A percentile compares a stretch with the other conserved stretches of the same genome.
These are phyloP conservation scores for Gossypium mustelinum DNA, from an alignment of 345 rosid species.

Conservation along the genomic window DNA sequence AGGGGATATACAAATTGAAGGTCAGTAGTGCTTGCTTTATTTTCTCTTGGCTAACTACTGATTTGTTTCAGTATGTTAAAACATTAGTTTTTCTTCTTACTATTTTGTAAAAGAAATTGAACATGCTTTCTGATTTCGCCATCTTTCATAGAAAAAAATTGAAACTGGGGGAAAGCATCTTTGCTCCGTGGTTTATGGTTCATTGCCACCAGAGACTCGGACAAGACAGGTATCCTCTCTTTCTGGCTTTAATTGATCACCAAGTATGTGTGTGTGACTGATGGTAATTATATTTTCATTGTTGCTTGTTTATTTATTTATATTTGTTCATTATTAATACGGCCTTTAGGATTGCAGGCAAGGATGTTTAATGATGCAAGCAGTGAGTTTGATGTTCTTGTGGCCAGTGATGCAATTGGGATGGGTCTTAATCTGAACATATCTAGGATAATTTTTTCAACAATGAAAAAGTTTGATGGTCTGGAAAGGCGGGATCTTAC, in stretches of 20 bases:
- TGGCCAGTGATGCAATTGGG: conserved; percentile 97
- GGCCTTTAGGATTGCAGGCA: conserved; percentile 62
- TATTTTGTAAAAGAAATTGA: not conserved
- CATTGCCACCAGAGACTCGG: conserved; percentile 88
- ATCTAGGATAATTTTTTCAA: conserved; percentile 82
- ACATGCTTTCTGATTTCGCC: not conserved
- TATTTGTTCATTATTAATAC: conserved; percentile 18
- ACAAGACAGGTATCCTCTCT: conserved; percentile 71
- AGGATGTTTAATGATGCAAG: conserved; percentile 76
- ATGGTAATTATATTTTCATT: not conserved
- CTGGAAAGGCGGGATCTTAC: conserved; percentile 59
- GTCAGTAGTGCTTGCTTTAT: conserved; percentile 33
- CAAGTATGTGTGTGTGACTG: not conserved
- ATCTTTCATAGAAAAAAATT: conserved; percentile 47
- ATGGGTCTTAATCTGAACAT: conserved; percentile 95
- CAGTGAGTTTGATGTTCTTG: conserved; percentile 90
- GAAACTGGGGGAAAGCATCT: conserved; percentile 64
- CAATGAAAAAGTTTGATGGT: conserved; percentile 76
- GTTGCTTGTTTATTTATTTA: not conserved
- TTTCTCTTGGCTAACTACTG: not conserved
- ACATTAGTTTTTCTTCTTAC: not conserved
- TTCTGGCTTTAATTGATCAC: conserved; percentile 14
- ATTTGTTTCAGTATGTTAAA: not conserved
- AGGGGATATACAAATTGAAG: conserved; percentile 59
- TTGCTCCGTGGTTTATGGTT: conserved; percentile 94